Conservation (phyloP, 78 protist species). For the Dictyostelium discoideum region dicty_2.7 NC_007089.4:2390501-2391000, state of each 20-base stretch:
- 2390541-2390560: conserved; percentile 22
- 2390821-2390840: too few species aligned
- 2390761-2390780: background rate
- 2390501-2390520: conserved; percentile 45
- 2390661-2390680: conserved; percentile 71
- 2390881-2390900: conserved; percentile 37
- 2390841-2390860: background rate
- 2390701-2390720: conserved; percentile 54
- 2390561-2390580: background rate
- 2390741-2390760: background rate
- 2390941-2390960: conserved; percentile 51
- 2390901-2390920: conserved; percentile 34
- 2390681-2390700: conserved; percentile 15
- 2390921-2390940: conserved; percentile 50
- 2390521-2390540: conserved; percentile 49
- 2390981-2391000: conserved; percentile 46
- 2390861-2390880: background rate
- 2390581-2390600: background rate
- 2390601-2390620: background rate
- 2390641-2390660: conserved; percentile 69
- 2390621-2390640: background rate
- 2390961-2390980: conserved; percentile 24
- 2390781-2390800: background rate
- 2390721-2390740: background rate
- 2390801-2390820: background rate